These are phyloP conservation scores for Prototheca wickerhamii DNA, from an alignment of 163 green algal genomes.

Conservation along the genomic window DNA sequence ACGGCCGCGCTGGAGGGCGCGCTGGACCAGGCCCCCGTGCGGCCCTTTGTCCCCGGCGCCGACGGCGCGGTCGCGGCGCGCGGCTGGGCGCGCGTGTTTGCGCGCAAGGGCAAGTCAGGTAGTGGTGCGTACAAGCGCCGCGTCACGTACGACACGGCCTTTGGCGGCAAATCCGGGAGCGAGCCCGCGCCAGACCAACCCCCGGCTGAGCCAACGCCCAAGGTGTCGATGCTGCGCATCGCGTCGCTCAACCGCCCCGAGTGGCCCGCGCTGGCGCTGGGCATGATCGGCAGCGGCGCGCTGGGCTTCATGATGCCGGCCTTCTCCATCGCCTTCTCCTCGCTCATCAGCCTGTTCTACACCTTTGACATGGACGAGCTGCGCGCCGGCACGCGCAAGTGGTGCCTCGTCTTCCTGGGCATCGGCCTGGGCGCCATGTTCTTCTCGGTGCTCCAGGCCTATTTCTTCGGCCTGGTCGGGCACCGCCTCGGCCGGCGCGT, in stretches of 20 bases:
- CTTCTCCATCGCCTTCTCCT: slow-evolving; percentile 60
- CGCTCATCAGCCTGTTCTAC: slow-evolving; percentile 59
- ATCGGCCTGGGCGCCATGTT: slow-evolving; percentile 44
- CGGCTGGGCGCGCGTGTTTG: no score
- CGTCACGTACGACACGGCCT: no score
- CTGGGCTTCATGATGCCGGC: slow-evolving; percentile 58
- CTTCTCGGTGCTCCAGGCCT: slow-evolving; percentile 32
- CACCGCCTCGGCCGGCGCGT: slow-evolving; percentile 43
- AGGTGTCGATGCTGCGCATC: slow-evolving; percentile 55
- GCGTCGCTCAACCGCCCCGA: slow-evolving; percentile 51
- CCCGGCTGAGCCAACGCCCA: slow-evolving; percentile 2
- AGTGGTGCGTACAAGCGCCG: no score
- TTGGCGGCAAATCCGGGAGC: no score
- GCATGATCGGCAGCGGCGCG: slow-evolving; percentile 32
- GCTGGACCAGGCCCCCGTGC: no score
- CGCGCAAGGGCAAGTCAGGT: no score
- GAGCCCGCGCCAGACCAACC: not conserved
- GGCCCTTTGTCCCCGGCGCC: no score
- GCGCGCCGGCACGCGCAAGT: slow-evolving; percentile 29
- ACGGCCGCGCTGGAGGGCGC: no score
- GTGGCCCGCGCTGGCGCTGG: slow-evolving; percentile 35
- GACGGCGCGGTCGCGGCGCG: no score
- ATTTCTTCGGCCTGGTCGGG: slow-evolving; percentile 52
- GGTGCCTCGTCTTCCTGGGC: slow-evolving; percentile 55
- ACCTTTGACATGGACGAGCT: slow-evolving; percentile 15